Evolutionary conservation across 192 early-diverging fungal species (phyloP).

Genomic region (Coemansia sp.): DNA sequence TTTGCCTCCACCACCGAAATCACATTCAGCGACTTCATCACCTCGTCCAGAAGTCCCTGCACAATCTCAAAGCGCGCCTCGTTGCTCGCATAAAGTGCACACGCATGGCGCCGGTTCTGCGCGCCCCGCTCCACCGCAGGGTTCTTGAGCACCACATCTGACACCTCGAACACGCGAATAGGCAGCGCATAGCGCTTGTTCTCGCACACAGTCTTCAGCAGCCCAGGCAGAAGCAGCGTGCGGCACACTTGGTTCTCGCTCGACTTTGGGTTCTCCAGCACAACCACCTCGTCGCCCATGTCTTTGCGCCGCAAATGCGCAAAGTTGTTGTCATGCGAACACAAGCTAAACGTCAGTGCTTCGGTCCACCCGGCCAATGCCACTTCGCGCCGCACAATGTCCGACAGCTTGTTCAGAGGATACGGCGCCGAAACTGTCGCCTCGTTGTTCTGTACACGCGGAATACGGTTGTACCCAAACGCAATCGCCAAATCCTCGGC

Average conservation of each 20-base stretch:
- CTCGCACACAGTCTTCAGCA: slow-evolving; percentile 87
- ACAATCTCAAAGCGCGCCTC: slow-evolving; percentile 75
- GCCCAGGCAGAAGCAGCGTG: slow-evolving; percentile 85
- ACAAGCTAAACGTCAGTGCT: slow-evolving; percentile 90
- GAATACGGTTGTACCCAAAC: slow-evolving; percentile 94
- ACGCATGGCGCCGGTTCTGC: slow-evolving; percentile 85
- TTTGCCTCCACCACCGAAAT: background rate
- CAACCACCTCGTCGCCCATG: slow-evolving; percentile 75
- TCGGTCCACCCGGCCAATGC: slow-evolving; percentile 93
- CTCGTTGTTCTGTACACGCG: slow-evolving; percentile 72
- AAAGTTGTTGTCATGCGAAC: slow-evolving; percentile 98
- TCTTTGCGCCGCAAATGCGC: slow-evolving; percentile 81
- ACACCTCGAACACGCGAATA: slow-evolving; percentile 94
- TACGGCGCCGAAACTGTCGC: slow-evolving; percentile 85
- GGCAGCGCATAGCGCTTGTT: slow-evolving; percentile 90
- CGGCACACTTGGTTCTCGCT: slow-evolving; percentile 91
- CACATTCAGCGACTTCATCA: slow-evolving; percentile 76
- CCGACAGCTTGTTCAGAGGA: slow-evolving; percentile 91
- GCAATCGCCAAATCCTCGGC: slow-evolving; percentile 98
- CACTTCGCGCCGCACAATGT: slow-evolving; percentile 79
- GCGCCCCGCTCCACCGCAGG: slow-evolving; percentile 74
- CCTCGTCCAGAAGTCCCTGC: slow-evolving; percentile 88
- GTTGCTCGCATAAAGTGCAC: slow-evolving; percentile 77
- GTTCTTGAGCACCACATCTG: slow-evolving; percentile 91
- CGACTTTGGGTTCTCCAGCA: slow-evolving; percentile 89